Base-by-base conservation (phyloP, 2,329 filamentous ascomycete species). In the Keithomyces neogunnii region DNA sequence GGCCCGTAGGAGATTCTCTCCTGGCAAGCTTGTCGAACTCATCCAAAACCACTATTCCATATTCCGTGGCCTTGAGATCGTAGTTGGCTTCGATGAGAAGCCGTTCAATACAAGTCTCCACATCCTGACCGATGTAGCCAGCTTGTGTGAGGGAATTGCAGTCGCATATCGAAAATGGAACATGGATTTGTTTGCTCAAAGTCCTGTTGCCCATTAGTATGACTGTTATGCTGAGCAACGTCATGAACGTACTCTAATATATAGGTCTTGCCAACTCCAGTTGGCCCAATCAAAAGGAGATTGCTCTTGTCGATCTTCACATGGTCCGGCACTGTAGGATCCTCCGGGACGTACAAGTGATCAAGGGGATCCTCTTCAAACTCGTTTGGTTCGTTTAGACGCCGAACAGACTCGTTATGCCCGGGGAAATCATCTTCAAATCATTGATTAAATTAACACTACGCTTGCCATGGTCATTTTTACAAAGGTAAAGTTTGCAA, bases 21-120 rank as follows among this genome's bases (percentile, higher is more conserved):
- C 88, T 88, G 2, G 93, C 91, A 53, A 97, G 91, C 71, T 99
- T 99, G 73, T 99, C 93, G 51, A 99, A 89, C 70, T 99, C 93
- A 60, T 99, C 93, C 26, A 99, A 76, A 51, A 95, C 93, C 45
- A 99, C 89, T 51, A 99, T 97, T 4, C 93, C 93, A 49, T 88
- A 82, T 65, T 99, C 92, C 6, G 90, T 86, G 50, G 86, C 83
- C 53, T 84, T 82, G 31, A 93, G 81, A 59, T 95, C 88, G 67
- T 95, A 95, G 65, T 95, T 92, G 7, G 92, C 84, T 53, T 95
- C 90, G 51, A 95, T 88, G 8, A 99, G 76, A 30, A 99, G 76
- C 44, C 93, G 80, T 63, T 96, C 89, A 40, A 99, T 89, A 60
- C 92, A 96, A 1, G 89, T 85, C 65, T 99, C 93, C n/a, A 92